Evolutionary conservation across 2,329 filamentous ascomycete species (phyloP).

Genomic region (Plenodomus lindquistii): DNA sequence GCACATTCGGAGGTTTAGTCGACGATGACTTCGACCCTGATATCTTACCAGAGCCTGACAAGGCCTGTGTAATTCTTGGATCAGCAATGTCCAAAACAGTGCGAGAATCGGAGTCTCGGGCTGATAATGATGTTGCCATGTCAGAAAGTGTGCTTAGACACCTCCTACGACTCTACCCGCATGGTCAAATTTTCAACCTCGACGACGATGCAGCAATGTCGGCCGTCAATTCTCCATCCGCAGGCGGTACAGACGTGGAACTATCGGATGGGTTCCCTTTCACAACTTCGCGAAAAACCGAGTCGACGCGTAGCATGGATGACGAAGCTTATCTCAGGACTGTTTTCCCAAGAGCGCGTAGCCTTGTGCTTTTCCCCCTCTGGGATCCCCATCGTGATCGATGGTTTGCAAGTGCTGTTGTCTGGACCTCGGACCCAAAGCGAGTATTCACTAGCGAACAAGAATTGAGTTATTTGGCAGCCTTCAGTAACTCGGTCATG

Average conservation of each 20-base stretch:
- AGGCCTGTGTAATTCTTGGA: slow-evolving; percentile 38
- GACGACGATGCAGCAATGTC: slow-evolving; percentile 28
- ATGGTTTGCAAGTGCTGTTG: slow-evolving; percentile 45
- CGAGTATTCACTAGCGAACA: slow-evolving; percentile 44
- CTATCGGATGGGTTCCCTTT: slow-evolving; percentile 27
- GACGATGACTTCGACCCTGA: slow-evolving; percentile 42
- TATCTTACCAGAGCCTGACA: slow-evolving; percentile 36
- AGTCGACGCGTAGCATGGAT: slow-evolving; percentile 36
- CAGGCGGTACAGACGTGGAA: slow-evolving; percentile 17
- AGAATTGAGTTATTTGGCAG: slow-evolving; percentile 44
- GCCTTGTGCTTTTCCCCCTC: slow-evolving; percentile 44
- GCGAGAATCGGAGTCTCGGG: slow-evolving; percentile 9
- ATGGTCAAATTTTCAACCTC: slow-evolving; percentile 46
- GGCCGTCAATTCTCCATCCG: slow-evolving; percentile 21
- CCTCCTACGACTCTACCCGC: slow-evolving; percentile 38
- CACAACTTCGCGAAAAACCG: slow-evolving; percentile 28
- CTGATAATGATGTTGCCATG: slow-evolving; percentile 27
- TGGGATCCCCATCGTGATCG: slow-evolving; percentile 46
- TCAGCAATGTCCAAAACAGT: slow-evolving; percentile 26
- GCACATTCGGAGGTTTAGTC: slow-evolving; percentile 43
- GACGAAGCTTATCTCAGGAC: slow-evolving; percentile 39
- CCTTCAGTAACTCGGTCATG: slow-evolving; percentile 47
- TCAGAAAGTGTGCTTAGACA: slow-evolving; percentile 39
- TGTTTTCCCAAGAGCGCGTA: slow-evolving; percentile 42
- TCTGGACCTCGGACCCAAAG: slow-evolving; percentile 44